Evolutionary conservation across 1,284 basidiomycete genomes (phyloP).

Genomic region (Cronartium quercuum): DNA sequence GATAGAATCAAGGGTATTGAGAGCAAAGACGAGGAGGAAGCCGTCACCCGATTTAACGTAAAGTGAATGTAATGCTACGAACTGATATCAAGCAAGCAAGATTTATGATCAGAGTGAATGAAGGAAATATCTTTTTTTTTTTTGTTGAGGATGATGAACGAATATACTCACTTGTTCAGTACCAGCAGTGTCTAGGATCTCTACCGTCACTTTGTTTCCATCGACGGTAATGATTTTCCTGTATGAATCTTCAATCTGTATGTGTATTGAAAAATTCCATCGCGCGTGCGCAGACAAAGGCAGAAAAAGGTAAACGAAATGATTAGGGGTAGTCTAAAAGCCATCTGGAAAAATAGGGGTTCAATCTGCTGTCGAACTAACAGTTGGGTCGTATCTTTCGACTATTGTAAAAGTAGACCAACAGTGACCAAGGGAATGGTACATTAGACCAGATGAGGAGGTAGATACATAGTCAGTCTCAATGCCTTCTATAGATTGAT

Average conservation of each 20-base stretch:
- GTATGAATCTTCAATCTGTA: constrained; percentile 50
- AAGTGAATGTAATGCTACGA: constrained; percentile 47
- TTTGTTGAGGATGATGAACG: not conserved
- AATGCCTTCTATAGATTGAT: not conserved
- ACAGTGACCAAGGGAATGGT: not conserved
- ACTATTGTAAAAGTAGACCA: constrained; percentile 3
- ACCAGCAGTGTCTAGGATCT: constrained; percentile 82
- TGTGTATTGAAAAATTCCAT: too few species aligned
- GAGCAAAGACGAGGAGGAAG: constrained; percentile 73
- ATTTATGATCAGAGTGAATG: not conserved
- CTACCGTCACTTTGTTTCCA: constrained; percentile 56
- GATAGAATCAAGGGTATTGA: constrained; percentile 69
- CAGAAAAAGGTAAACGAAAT: constrained; percentile 7
- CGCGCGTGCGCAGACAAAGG: too few species aligned
- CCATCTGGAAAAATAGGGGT: not conserved
- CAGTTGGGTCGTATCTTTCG: constrained; percentile 39
- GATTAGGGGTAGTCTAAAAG: constrained; percentile 46
- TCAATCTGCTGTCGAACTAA: not conserved
- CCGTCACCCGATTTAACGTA: constrained; percentile 57
- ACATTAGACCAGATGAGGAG: not conserved
- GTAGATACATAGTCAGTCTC: not conserved
- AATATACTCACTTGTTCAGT: constrained; percentile 59
- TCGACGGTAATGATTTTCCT: constrained; percentile 51
- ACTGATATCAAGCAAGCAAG: constrained; percentile 37
- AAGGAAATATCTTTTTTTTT: not conserved